phyloP scores from a whole-genome alignment of 768 basidiomycete genomes.

The Pilatotrama ljubarskyi region DNA sequence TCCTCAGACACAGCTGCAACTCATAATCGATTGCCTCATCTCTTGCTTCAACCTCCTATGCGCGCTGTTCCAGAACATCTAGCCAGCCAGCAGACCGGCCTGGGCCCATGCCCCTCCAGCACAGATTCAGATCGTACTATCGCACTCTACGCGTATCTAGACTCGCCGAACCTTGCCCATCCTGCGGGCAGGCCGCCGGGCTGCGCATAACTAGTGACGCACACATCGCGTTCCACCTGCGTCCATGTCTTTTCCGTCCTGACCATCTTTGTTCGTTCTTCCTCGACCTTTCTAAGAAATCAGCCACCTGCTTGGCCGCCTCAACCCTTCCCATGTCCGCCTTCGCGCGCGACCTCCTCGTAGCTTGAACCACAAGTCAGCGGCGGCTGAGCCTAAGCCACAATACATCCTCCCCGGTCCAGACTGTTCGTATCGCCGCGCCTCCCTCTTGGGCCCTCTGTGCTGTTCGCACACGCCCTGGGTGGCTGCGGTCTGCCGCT shows the following conservation, averaged over 20 bases:
- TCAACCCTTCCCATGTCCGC: neutral
- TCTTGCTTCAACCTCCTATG: neutral
- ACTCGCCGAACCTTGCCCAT: neutral
- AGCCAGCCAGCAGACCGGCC: neutral
- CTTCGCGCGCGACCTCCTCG: neutral
- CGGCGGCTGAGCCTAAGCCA: neutral
- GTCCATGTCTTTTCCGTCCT: neutral
- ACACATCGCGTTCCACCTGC: no score
- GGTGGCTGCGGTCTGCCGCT: neutral
- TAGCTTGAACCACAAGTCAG: neutral
- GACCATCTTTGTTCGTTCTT: neutral
- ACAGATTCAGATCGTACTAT: neutral
- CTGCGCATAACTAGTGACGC: no score
- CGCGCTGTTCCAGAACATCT: slow-evolving; percentile 1
- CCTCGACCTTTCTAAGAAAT: neutral
- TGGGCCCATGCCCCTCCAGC: neutral
- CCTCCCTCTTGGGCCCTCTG: no score
- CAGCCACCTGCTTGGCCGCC: neutral
- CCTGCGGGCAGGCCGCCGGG: neutral
- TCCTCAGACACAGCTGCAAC: neutral
- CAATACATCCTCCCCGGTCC: neutral
- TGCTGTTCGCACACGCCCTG: neutral
- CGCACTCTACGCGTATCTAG: neutral
- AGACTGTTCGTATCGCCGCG: neutral
- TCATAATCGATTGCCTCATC: neutral